These are phyloP conservation scores for Mycena citricolor DNA, from an alignment of 1,284 basidiomycete species.

Conservation along the genomic window DNA sequence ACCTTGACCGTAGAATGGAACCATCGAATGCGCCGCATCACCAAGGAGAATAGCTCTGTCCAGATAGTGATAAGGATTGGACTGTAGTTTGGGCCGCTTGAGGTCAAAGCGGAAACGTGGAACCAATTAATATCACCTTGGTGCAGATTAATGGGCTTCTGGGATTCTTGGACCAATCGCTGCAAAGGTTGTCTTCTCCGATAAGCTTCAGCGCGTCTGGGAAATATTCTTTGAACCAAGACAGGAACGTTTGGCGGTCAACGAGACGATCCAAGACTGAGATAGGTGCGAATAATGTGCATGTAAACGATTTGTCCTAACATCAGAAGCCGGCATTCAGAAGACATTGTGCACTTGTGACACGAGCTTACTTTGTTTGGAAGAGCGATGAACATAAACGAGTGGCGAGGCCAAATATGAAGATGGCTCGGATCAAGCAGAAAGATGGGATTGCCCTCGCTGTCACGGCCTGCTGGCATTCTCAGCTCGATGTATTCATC, in stretches of 20 bases:
- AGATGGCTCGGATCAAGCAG: conserved; percentile 92
- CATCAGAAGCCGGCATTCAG: conserved; percentile 27
- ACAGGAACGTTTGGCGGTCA: conserved; percentile 58
- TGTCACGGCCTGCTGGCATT: conserved; percentile 79
- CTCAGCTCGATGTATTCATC: conserved; percentile 96
- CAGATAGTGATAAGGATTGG: conserved; percentile 87
- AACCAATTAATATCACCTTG: conserved; percentile 57
- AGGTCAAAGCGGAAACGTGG: conserved; percentile 28
- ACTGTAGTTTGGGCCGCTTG: conserved; percentile 42
- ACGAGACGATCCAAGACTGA: conserved; percentile 71
- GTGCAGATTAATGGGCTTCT: conserved; percentile 89
- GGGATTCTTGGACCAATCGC: conserved; percentile 81
- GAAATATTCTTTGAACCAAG: conserved; percentile 86
- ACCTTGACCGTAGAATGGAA: conserved; percentile 98
- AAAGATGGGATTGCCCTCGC: conserved; percentile 65
- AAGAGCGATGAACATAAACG: conserved; percentile 98
- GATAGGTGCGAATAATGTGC: conserved; percentile 91
- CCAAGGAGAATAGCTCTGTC: conserved; percentile 89
- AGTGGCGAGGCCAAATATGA: conserved; percentile 98
- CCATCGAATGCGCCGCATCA: conserved; percentile 96
- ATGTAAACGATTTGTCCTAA: conserved; percentile 85
- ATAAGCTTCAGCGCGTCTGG: conserved; percentile 84
- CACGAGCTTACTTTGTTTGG: conserved; percentile 80
- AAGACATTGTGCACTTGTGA: conserved; percentile 26
- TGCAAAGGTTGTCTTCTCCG: conserved; percentile 74